phyloP scores from a whole-genome alignment of 2,329 filamentous ascomycete species.

The Byssoonygena ceratinophila region DNA sequence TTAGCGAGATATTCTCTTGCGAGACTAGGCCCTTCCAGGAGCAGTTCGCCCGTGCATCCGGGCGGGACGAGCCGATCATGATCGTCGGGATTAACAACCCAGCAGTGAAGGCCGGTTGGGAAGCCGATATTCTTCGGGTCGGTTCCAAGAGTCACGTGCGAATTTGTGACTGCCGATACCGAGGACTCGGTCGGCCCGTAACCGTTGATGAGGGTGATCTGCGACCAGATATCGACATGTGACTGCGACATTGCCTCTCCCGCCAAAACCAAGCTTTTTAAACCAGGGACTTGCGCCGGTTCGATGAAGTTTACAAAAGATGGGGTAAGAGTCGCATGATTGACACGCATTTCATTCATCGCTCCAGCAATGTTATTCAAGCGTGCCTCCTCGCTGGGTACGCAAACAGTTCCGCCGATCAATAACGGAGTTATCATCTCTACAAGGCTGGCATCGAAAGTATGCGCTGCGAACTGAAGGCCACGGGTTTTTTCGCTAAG shows the following conservation, averaged over 20 bases:
- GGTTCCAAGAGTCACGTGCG: slow-evolving; percentile 23
- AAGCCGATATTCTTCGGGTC: slow-evolving; percentile 30
- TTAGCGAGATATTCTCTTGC: slow-evolving; percentile 53
- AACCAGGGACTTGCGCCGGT: slow-evolving; percentile 34
- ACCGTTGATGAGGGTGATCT: slow-evolving; percentile 32
- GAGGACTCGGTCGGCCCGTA: slow-evolving; percentile 39
- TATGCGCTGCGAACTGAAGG: slow-evolving; percentile 47
- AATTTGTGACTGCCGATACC: slow-evolving; percentile 29
- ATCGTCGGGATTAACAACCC: slow-evolving; percentile 34
- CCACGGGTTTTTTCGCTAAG: slow-evolving; percentile 46
- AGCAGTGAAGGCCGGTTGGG: slow-evolving; percentile 27
- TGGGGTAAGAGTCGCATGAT: slow-evolving; percentile 50
- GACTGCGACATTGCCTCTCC: slow-evolving; percentile 42
- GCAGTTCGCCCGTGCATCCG: slow-evolving; percentile 30
- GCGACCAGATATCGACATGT: slow-evolving; percentile 29
- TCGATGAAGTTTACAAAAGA: slow-evolving; percentile 44
- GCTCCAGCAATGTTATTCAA: slow-evolving; percentile 41
- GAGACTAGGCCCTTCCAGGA: slow-evolving; percentile 44
- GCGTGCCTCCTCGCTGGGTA: slow-evolving; percentile 44
- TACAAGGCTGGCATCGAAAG: slow-evolving; percentile 46
- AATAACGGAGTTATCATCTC: slow-evolving; percentile 47
- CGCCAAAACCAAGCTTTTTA: slow-evolving; percentile 36
- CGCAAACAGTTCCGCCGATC: slow-evolving; percentile 49
- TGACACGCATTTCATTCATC: slow-evolving; percentile 45
- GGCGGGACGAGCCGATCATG: slow-evolving; percentile 35